phyloP scores from a whole-genome alignment of 176 grass and related monocot genomes.

The Alopecurus myosuroides region DNA sequence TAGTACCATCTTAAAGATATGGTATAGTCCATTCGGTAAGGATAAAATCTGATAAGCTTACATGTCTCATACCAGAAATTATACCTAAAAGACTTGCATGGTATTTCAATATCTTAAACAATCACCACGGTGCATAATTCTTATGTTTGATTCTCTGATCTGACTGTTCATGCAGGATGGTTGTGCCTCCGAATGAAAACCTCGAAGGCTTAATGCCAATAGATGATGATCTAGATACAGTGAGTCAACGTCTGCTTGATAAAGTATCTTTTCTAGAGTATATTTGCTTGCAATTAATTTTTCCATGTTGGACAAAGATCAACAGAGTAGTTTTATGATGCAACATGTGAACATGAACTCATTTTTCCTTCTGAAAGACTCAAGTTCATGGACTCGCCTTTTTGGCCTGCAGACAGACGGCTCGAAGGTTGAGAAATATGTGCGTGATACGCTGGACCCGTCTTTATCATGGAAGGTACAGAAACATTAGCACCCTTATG shows the following conservation, averaged over 20 bases:
- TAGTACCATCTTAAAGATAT: background rate
- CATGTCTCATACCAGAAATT: background rate
- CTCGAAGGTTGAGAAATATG: constrained; percentile 52
- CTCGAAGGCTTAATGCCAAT: constrained; percentile 59
- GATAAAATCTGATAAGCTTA: background rate
- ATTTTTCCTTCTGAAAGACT: constrained; percentile 1
- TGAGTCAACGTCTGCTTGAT: constrained; percentile 37
- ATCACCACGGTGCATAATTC: background rate
- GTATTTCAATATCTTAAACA: background rate
- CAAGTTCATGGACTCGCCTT: background rate
- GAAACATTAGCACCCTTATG: background rate
- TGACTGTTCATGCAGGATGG: constrained; percentile 43
- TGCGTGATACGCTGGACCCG: constrained; percentile 49
- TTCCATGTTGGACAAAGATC: background rate
- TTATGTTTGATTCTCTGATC: background rate
- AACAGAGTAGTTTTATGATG: background rate
- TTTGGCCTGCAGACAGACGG: constrained; percentile 46
- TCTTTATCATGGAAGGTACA: constrained; percentile 86
- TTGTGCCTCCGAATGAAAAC: constrained; percentile 31
- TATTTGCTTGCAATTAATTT: background rate
- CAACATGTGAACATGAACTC: background rate
- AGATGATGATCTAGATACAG: constrained; percentile 31
- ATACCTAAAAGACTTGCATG: background rate
- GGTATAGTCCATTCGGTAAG: background rate
- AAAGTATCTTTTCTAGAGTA: background rate